Evolutionary conservation across 2,329 filamentous ascomycete species (phyloP), one percentile per base, ranked within the genome.

Genomic region (Clarireedia paspali): DNA sequence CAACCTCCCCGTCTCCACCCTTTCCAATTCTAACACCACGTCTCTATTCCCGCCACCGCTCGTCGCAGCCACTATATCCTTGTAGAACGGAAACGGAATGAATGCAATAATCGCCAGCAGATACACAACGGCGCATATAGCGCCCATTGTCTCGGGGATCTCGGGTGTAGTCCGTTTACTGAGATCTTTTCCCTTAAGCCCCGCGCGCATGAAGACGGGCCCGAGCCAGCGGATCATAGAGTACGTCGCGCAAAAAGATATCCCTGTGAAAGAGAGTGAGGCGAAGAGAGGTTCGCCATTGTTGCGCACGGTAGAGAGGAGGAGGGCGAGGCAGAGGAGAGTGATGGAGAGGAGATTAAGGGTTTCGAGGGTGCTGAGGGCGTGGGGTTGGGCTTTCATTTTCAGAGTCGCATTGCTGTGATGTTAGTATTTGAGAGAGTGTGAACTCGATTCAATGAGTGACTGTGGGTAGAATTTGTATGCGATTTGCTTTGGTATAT

Each of bases 11-110:
- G 84, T 85, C 71, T 95, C 85, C 20, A 69, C 66, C 45, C 59
- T 58, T 34, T 66, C 61, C 47, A 62, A 55, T 49, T 68, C 65
- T 65, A 90, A 73, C 12, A 95, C 87, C 5, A 94, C 84, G 73
- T 96, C 92, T 61, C 89, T 80, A 72, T 96, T 96, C 49, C 91
- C 91, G 61, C 91, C 91, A 60, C 91, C 94, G 62, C 90, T 95
- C 20, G 94, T 97, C 40, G 91, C 91, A 15, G 90, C 89, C 26
- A 96, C 91, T 63, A 99, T 95, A 70, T 97, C 92, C 73, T 96
- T 95, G 77, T 96, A 97, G 72, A 99, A 97, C 1, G 91, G 89
- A 72, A 96, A 96, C 0, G 94, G 94, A 57, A 97, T 91, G 71
- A 99, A 99, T 60, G 90, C 75, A 63, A 97, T 95, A 63, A 97